Conservation (phyloP, 2,329 filamentous ascomycete genomes). For the Alternaria sp. region DNA sequence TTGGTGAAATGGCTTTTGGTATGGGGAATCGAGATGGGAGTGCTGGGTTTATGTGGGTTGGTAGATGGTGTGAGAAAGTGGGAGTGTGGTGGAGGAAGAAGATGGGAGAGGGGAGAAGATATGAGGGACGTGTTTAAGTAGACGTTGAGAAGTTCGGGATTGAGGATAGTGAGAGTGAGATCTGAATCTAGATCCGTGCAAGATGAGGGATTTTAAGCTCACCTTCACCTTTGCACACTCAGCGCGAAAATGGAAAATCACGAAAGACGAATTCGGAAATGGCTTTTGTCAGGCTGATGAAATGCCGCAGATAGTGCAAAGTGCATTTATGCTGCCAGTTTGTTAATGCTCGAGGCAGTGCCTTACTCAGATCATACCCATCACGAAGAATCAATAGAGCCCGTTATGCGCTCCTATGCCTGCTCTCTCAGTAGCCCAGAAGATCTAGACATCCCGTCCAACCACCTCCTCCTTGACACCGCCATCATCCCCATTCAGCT, state of each 20-base stretch:
- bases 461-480: not conserved
- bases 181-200: not conserved
- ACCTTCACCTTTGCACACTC: not conserved
- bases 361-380: not conserved
- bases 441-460: not conserved
- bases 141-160: not conserved
- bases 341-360: not conserved
- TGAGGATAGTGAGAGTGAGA: not conserved
- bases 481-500: not conserved
- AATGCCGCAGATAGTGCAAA: not conserved
- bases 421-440: not conserved
- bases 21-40: not conserved
- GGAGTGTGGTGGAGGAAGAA: not conserved
- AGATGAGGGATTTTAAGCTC: not conserved
- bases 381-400: no score
- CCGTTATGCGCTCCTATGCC: not conserved
- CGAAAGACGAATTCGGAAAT: not conserved
- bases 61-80: not conserved
- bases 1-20: not conserved
- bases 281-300: fast-evolving
- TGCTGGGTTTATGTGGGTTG: not conserved
- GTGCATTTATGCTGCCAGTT: not conserved
- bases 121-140: not conserved
- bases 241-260: not conserved
- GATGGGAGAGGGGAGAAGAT: not conserved